Evolutionary conservation across 257 asterid species (phyloP), one percentile per base, ranked within the genome.

Genomic region (Plantago ovata): DNA sequence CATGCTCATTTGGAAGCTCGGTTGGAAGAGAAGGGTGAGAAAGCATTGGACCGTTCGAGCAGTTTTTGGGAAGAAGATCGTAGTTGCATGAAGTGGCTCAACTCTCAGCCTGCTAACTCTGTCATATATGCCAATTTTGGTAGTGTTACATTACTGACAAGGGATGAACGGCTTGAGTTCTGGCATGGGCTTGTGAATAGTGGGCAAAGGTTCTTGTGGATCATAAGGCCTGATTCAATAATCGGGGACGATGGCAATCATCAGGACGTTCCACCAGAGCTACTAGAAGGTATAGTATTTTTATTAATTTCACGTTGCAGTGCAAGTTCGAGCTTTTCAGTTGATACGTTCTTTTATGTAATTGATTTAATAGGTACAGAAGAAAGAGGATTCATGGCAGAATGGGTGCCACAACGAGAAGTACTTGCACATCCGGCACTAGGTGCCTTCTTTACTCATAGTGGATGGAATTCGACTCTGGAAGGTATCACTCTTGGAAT

Each of bases 121-220:
- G 85, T 78, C 4, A 63, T 75, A 38, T 78, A 78, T 16, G 81
- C 75, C 13, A 75, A 86, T 61, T 77, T 82, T 11, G 86, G 86
- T 24, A 82, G 86, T 45, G 12, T 79, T 3, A 53, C 83, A 3
- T 18, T 39, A 9, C 16, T 79, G 60, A 77, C 70, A 3, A 60
- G 49, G n/a, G 70, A 66, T 3, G 68, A 65, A 15, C 33, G 60
- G 14, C 1, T 58, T 9, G 84, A 79, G 49, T 56, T 82, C 41
- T 77, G 80, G 82, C 65, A 72, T 10, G 90, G 90, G 0, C 33
- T 79, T 9, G 75, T 61, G 21, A 75, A 75, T 32, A 75, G 84
- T 28, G 63, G 65, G 56, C 62, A 33, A 18, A 64, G 58, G 15
- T 82, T 82, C 68, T 45, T 82, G 32, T 82, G 90, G 90, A 86